A percentile compares a stretch with the other conserved stretches of the same genome.
These are phyloP conservation scores for Hirschioporus abietinus DNA, from an alignment of 768 basidiomycete species.

Conservation along the genomic window DNA sequence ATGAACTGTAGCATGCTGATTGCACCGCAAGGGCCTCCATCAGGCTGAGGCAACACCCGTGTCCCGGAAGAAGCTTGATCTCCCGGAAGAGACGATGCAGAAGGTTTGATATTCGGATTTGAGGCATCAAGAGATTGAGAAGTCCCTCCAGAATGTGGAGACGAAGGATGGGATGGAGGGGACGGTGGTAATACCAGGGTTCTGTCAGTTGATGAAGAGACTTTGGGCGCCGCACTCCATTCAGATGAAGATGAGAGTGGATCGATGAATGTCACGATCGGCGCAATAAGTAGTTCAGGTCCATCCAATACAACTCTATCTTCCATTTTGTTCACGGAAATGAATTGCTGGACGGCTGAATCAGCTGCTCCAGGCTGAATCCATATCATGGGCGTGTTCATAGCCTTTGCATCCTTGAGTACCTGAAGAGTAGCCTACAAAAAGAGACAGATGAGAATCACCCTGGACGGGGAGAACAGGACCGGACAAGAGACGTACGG, in stretches of 20 bases:
- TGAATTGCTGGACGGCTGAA: not conserved
- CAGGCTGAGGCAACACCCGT: too few species aligned
- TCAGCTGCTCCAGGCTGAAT: not conserved
- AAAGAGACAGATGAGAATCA: not conserved
- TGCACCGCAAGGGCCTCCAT: not conserved
- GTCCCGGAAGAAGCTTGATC: too few species aligned
- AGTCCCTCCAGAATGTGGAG: too few species aligned
- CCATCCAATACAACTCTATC: not conserved
- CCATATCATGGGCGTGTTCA: not conserved
- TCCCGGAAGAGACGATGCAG: too few species aligned
- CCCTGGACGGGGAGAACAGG: too few species aligned
- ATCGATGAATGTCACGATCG: not conserved
- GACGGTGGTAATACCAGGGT: too few species aligned
- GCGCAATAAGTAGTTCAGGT: not conserved
- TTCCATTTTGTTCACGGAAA: not conserved
- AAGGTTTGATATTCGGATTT: not conserved
- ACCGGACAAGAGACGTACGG: not conserved
- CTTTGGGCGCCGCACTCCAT: too few species aligned
- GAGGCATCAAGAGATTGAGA: too few species aligned
- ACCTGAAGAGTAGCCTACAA: not conserved
- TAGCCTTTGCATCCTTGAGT: not conserved
- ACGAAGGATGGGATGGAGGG: too few species aligned
- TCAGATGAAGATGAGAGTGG: not conserved
- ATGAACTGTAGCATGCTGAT: not conserved
- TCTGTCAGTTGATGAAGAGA: not conserved